Evolutionary conservation across 371 early-diverging fungal genomes (phyloP), one percentile per base, ranked within the genome.

Genomic region (Cokeromyces recurvatus): DNA sequence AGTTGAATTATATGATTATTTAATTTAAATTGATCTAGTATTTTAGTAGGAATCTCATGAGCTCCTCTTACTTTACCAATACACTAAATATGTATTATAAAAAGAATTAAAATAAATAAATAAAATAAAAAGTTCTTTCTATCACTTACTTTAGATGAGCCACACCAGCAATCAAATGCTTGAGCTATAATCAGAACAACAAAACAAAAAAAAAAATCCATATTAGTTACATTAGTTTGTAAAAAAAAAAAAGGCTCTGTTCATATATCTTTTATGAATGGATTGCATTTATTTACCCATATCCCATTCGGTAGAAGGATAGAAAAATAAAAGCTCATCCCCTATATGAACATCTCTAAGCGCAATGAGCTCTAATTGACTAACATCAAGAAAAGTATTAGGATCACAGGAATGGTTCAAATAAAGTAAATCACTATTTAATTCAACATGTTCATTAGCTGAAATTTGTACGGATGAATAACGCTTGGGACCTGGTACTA

Each of bases 271-370:
- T 38, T 37, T 1, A 19, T 4, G n/a, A n/a, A 38, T 8, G 19
- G 1, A 17, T 5, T 31, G 22, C 21, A 20, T 31, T 7, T 0
- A 40, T 46, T 60, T 62, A 68, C 68, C 79, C 92, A 91, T 91
- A 57, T 85, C 86, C 88, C 89, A 91, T 55, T 91, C 92, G 23
- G 85, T 86, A 14, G 80, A 77, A 21, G 90, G 90, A 55, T 91
- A 91, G 59, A 89, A 89, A 61, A 91, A 89, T 14, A 85, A 84
- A 44, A 89, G 21, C 48, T 84, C 87, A 37, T 84, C 85, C 15
- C 87, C 89, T 17, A 57, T 59, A 41, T 63, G 56, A 36, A 85
- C 51, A 48, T 83, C 82, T 23, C 61, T 63, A 12, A 59, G 46
- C 7, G 89, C 91, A 11, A 73, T 63, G 10, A 87, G 66, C 14